A percentile compares a stretch with the other conserved stretches of the same genome.
phyloP scores from a whole-genome alignment of 371 early-diverging fungal species.

The Lichtheimia corymbifera region DNA sequence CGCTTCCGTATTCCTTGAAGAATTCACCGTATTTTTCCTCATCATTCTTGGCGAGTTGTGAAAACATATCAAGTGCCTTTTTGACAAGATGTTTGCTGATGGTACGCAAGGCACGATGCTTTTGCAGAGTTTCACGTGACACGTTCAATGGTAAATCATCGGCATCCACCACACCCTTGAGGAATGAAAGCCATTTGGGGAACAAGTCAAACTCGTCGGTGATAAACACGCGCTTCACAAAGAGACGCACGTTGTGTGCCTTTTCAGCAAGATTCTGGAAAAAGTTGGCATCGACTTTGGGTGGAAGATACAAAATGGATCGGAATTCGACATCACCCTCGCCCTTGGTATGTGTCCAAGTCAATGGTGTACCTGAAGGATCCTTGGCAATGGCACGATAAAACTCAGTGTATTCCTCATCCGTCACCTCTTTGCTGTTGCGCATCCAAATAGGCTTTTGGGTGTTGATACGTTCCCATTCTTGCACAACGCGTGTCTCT shows the following conservation, averaged over 20 bases:
- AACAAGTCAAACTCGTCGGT: conserved; percentile 86
- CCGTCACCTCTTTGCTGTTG: conserved; percentile 71
- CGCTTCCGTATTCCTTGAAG: conserved; percentile 70
- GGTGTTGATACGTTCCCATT: conserved; percentile 73
- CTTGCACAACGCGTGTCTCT: conserved; percentile 50
- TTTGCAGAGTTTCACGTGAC: conserved; percentile 94
- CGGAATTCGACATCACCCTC: conserved; percentile 91
- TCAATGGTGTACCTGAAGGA: conserved; percentile 50
- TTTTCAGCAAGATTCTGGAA: conserved; percentile 65
- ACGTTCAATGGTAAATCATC: conserved; percentile 96
- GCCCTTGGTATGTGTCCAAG: conserved; percentile 78
- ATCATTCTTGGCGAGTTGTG: conserved; percentile 67
- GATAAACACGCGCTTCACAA: conserved; percentile 94
- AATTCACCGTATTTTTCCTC: conserved; percentile 75
- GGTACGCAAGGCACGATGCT: conserved; percentile 73
- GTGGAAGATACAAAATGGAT: conserved; percentile 85
- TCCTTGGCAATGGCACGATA: conserved; percentile 83
- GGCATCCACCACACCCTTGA: conserved; percentile 87
- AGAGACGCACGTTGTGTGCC: conserved; percentile 80
- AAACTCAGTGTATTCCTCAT: conserved; percentile 84
- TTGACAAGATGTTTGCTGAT: conserved; percentile 85
- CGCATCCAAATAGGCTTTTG: conserved; percentile 95
- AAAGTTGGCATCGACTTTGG: conserved; percentile 64
- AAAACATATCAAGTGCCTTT: conserved; percentile 88
- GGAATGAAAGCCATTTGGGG: conserved; percentile 73